Evolutionary conservation across 2,329 filamentous ascomycete species (phyloP).

Genomic region (Colletotrichum sp.): DNA sequence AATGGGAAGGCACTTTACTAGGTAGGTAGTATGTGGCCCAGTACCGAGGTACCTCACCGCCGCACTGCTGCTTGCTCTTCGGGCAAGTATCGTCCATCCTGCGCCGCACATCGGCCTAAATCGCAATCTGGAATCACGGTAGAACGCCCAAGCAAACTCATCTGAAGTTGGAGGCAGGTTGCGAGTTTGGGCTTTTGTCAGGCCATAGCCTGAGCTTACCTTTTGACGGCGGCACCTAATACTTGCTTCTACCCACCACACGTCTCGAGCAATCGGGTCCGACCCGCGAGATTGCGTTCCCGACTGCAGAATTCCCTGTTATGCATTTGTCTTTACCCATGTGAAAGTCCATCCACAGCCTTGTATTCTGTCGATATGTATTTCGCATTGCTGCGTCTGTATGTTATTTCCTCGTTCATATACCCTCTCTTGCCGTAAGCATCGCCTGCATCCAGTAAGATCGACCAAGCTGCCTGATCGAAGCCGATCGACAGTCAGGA

Average conservation of each 20-base stretch:
- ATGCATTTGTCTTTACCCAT: not conserved
- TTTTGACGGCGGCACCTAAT: conserved; percentile 1
- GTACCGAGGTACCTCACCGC: not conserved
- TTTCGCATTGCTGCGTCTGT: not conserved
- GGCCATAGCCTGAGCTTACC: conserved; percentile 17
- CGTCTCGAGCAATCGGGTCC: not conserved
- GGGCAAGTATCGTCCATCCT: not conserved
- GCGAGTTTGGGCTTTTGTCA: conserved; percentile 6
- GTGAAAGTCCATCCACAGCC: not conserved
- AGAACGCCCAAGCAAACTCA: conserved; percentile 5
- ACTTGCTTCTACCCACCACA: not conserved
- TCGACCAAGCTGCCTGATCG: not conserved
- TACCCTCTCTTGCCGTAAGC: not conserved
- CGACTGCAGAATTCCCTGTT: not conserved
- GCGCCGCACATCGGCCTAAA: conserved; percentile 1
- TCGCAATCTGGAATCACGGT: conserved; percentile 1
- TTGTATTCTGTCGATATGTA: not conserved
- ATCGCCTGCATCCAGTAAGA: not conserved
- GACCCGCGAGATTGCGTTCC: not conserved
- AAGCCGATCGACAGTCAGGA: not conserved
- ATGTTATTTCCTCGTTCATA: not conserved
- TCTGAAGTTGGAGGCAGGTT: not conserved
- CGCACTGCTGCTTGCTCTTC: not conserved
- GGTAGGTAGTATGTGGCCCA: not conserved
- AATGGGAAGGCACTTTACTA: not conserved